Evolutionary conservation across 345 rosid genomes (phyloP), one percentile per base, ranked within the genome.

Genomic region (Eucalyptus pauciflora): DNA sequence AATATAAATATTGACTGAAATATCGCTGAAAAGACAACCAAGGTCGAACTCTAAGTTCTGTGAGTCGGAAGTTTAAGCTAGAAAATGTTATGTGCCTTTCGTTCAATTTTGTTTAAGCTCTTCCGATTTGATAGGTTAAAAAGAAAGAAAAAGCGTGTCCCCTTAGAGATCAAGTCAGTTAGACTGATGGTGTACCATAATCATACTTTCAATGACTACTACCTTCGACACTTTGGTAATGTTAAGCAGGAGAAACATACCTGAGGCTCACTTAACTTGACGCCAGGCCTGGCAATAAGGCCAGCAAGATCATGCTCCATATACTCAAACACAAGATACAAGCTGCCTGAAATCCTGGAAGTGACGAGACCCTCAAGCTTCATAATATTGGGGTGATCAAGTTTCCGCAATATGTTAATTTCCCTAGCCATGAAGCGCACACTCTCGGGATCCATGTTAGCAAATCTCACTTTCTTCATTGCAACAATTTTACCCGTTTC

Each of bases 241-340:
- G 48, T 86, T 69, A 31, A 45, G 83, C 33, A 33, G 48, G 33
- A 90, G 67, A 58, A 60, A 60, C 46, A 27, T 90, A 97, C 99
- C 96, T 97, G 95, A 25, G 95, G 89, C 91, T 97, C 97, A n/a
- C 94, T 95, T 86, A 97, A 96, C 91, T 94, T 97, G 90, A 94
- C 89, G 83, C 97, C 95, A 51, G 97, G 98, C 64, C 92, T 94
- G 11, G 96, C 95, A 88, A 96, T 94, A 24, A 97, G 94, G 31
- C 99, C 98, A 33, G 99, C 93, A 62, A 97, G 97, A 89, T 97
- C 98, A 89, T 97, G 99, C 89, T 97, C 99, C 98, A 97, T 97
- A 90, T 97, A 96, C 93, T 97, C 99, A 50, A 97, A 97, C 14
- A 97, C 96, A 81, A 97, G 98, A 50, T 95, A 94, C 92, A 97